Conservation (phyloP, 176 grass and related monocot genomes). For the Cenchrus fungigraminus region DNA sequence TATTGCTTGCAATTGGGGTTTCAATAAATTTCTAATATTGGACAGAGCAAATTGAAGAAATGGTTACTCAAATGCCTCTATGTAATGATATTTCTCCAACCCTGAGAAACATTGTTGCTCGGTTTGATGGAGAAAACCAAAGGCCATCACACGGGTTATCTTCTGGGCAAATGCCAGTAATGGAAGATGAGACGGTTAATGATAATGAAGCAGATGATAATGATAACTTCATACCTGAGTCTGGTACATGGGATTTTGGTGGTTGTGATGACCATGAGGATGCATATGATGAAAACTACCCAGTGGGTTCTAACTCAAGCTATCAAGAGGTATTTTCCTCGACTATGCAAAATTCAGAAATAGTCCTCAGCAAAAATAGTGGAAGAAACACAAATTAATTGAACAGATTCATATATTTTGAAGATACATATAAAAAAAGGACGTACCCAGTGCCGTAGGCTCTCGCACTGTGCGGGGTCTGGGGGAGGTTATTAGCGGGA, state of each 20-base stretch:
- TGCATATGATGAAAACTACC: conserved; percentile 54
- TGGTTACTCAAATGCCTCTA: conserved; percentile 70
- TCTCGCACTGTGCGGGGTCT: too few species aligned
- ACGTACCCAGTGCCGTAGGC: too few species aligned
- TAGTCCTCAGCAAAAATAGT: neutral
- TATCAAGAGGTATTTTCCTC: conserved; percentile 66
- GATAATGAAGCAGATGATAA: conserved; percentile 34
- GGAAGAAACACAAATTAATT: neutral
- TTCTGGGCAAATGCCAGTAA: conserved; percentile 53
- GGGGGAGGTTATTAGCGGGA: too few species aligned
- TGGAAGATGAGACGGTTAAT: conserved; percentile 45
- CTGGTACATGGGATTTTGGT: conserved; percentile 65
- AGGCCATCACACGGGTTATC: conserved; percentile 54
- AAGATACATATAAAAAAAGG: neutral
- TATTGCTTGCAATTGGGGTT: conserved; percentile 32
- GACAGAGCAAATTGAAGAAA: conserved; percentile 76
- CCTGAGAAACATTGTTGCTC: conserved; percentile 74
- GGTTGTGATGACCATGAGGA: conserved; percentile 64
- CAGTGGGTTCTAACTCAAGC: conserved; percentile 49
- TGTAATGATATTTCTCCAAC: conserved; percentile 86
- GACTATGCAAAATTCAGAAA: neutral
- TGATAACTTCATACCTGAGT: conserved; percentile 55
- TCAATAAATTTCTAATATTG: conserved; percentile 39
- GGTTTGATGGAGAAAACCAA: conserved; percentile 91
- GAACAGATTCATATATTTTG: conserved; percentile 30